Base-by-base conservation (phyloP, 306 rosid species). In the Senna tora region DNA sequence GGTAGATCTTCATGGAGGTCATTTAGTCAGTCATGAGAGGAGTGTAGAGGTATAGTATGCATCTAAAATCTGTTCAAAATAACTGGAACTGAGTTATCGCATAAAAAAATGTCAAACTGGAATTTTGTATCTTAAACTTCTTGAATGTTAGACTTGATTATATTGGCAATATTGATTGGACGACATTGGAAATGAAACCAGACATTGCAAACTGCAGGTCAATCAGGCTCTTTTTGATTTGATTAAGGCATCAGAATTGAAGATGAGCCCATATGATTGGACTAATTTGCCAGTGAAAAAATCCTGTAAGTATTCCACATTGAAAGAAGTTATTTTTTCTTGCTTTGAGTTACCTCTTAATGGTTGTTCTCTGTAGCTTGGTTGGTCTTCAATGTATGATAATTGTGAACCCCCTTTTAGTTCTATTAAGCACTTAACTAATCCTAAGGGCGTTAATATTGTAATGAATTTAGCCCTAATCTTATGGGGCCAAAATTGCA, bases 1-100 rank as follows among this genome's bases (percentile, higher is more conserved):
- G 96, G 88, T 91, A 43, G 96, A 91, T 62, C 97, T 95, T 69
- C 96, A 75, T 30, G 99, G 99, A 74, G 99, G 96, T 66, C 99
- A 95, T 84, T 80, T 95, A 67, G 99, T 95, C 74, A 89, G 99
- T 72, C 96, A 90, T 4, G 99, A 95, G 81, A 90, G 90, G 79
- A 74, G 87, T 0, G 93, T 87, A 79, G 99, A 91, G 99, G 97
- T 90, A 79, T 68, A 72, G n/a, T 47, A 66, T 74, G 42, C 74
- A 20, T 22, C 9, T 70, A 54, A 54, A 10, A 33, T n/a, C 59
- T 61, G 21, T 43, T 14, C 33, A 33, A 22, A 34, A 47, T 63
- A 36, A 33, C 65, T 42, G 60, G 39, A 55, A 13, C 65, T 19
- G 3, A 9, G 19, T 66, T 58, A 52, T 32, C 49, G 64, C 28